phyloP scores from a whole-genome alignment of 495 filamentous ascomycete genomes.

The Pseudomonodictys pantanalensis region DNA sequence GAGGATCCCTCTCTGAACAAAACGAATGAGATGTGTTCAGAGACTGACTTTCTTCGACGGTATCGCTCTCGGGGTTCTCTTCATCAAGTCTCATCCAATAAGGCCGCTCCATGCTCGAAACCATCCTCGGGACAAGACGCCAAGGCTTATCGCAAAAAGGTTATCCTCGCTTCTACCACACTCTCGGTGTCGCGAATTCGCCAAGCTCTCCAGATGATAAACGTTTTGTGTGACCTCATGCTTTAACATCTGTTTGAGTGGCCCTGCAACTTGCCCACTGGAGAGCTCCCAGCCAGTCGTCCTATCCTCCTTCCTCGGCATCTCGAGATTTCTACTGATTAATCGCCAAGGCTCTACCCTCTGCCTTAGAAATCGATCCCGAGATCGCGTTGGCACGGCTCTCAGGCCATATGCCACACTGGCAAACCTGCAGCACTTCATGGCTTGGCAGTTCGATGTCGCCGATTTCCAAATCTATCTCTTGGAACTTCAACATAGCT shows the following conservation, averaged over 20 bases:
- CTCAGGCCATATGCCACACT: no score
- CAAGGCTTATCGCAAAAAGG: not conserved
- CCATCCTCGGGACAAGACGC: not conserved
- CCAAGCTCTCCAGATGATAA: not conserved
- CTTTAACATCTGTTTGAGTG: not conserved
- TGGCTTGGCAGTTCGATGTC: no score
- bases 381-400: not conserved
- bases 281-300: constrained; percentile 6
- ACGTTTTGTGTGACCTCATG: not conserved
- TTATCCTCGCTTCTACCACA: not conserved
- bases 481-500: no score
- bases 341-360: not conserved
- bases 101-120: no score
- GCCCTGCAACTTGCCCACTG: not conserved
- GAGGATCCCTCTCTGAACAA: no score
- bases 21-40: no score
- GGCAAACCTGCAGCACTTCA: no score
- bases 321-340: not conserved
- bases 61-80: no score
- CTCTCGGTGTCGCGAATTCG: not conserved
- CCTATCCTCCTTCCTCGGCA: constrained; percentile 6
- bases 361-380: not conserved
- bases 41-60: no score
- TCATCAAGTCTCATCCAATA: no score
- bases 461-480: no score